These are phyloP conservation scores for Tagetes patula DNA, from an alignment of 129 eudicot genomes.

Conservation along the genomic window DNA sequence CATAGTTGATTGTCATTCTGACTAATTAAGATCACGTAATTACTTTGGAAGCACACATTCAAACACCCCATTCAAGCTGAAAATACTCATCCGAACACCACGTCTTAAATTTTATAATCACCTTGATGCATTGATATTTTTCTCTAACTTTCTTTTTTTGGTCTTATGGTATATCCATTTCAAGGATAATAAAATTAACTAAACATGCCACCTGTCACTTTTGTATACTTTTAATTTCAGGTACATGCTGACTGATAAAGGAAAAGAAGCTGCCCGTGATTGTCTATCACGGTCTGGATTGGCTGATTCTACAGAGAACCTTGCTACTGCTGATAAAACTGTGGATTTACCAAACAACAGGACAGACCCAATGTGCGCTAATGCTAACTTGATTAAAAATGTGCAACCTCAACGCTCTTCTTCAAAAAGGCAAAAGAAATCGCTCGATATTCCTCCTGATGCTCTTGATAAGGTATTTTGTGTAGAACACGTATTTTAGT, in stretches of 20 bases:
- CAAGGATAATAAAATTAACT: conserved; percentile 18
- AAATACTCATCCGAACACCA: neutral
- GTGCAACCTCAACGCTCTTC: conserved; percentile 28
- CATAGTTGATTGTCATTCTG: neutral
- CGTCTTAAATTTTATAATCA: neutral
- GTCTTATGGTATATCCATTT: conserved; percentile 6
- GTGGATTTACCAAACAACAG: conserved; percentile 26
- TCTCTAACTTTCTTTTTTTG: neutral
- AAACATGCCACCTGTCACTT: neutral
- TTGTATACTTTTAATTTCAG: conserved; percentile 26
- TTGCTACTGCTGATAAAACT: conserved; percentile 19
- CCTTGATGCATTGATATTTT: neutral
- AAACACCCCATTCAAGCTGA: neutral
- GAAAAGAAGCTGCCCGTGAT: conserved; percentile 76
- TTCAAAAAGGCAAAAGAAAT: conserved; percentile 34
- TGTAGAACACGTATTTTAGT: neutral
- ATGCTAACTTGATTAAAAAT: conserved; percentile 31
- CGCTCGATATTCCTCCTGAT: conserved; percentile 54
- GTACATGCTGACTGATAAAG: conserved; percentile 86
- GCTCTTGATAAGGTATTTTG: conserved; percentile 67
- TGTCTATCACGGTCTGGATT: conserved; percentile 86
- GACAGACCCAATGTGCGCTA: conserved; percentile 32
- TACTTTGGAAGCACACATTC: neutral
- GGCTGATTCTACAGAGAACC: conserved; percentile 35
- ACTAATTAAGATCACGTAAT: neutral